Evolutionary conservation across 1,284 basidiomycete species (phyloP), one percentile per base, ranked within the genome.

Genomic region (Sporisorium reilianum): DNA sequence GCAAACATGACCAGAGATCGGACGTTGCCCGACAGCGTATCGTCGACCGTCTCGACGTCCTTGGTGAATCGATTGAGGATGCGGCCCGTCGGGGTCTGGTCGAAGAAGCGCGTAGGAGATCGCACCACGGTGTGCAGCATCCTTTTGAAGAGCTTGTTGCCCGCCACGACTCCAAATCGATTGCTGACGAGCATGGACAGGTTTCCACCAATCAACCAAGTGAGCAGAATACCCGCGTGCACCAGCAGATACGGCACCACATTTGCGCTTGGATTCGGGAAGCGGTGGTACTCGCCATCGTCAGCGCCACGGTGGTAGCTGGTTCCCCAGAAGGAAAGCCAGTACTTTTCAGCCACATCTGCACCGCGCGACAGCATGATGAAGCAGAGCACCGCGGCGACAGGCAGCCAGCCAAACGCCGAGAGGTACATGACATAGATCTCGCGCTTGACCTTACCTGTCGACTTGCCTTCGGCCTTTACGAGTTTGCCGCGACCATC

Each of bases 391-490:
- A 77, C 62, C n/a, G 65, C 5, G 4, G 51, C 34, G 5, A 54
- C 36, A 2, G 56, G 22, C 3, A 66, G 32, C 50, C 76, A 83
- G 11, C 72, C 78, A 7, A 86, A 86, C 0, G 87, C 85, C 12
- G 82, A 87, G 63, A 94, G 86, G 82, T 94, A 94, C 14, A 89
- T 90, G 70, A 90, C 90, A 83, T 94, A 94, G 46, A 93, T 90
- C 2, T 85, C 82, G 90, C 91, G 92, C 80, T 93, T 92, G 36
- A 94, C 92, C 54, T 89, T 88, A 2, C 92, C 92, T 1, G 88
- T 87, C 44, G 91, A 90, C 22, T 92, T 86, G 75, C 90, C 90
- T 80, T 92, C 91, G 55, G 90, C 90, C 64, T 90, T 88, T 11
- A 92, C 85, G 8, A 92, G 86, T 77, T 90, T 91, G 26, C 65